Percentiles rank a stretch among this genome's conserved stretches.
Conservation (phyloP, 139 green algal genomes). For the Marvania coccoides region DNA sequence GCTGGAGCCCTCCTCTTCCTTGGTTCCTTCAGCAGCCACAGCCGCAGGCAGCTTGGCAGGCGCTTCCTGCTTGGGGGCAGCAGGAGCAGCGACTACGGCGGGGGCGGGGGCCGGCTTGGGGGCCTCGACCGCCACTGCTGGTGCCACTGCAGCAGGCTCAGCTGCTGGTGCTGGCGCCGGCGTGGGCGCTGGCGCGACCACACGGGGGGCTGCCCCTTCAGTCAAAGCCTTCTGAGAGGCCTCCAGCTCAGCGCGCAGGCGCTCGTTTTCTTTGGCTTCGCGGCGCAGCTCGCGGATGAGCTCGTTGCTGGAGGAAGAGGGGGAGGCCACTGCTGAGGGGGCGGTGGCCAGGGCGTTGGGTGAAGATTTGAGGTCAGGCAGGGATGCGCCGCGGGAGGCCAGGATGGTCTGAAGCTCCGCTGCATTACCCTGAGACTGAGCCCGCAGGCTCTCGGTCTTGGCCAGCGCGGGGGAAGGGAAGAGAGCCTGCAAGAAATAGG, state of each 20-base stretch:
- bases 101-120: neutral
- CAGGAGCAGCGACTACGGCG: slow-evolving; percentile 8
- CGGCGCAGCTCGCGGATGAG: slow-evolving; percentile 2
- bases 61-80: too few species aligned
- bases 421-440: neutral
- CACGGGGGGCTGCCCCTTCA: neutral
- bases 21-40: neutral
- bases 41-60: neutral
- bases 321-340: neutral
- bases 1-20: neutral
- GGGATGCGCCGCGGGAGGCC: slow-evolving; percentile 7
- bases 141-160: neutral
- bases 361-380: slow-evolving; percentile 16
- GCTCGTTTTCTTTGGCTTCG: slow-evolving; percentile 11
- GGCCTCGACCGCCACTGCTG: neutral
- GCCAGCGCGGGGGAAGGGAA: slow-evolving; percentile 1
- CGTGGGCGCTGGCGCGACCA: neutral
- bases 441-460: neutral
- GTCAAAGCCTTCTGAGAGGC: neutral
- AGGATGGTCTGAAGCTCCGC: slow-evolving; percentile 25
- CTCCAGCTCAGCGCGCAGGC: neutral
- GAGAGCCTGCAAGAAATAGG: slow-evolving; percentile 1
- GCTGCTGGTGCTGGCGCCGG: neutral
- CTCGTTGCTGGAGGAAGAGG: neutral
- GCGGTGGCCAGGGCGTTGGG: neutral